Evolutionary conservation across 2,329 filamentous ascomycete species (phyloP), one percentile per base, ranked within the genome.

Genomic region (Didymellaceae sp.): DNA sequence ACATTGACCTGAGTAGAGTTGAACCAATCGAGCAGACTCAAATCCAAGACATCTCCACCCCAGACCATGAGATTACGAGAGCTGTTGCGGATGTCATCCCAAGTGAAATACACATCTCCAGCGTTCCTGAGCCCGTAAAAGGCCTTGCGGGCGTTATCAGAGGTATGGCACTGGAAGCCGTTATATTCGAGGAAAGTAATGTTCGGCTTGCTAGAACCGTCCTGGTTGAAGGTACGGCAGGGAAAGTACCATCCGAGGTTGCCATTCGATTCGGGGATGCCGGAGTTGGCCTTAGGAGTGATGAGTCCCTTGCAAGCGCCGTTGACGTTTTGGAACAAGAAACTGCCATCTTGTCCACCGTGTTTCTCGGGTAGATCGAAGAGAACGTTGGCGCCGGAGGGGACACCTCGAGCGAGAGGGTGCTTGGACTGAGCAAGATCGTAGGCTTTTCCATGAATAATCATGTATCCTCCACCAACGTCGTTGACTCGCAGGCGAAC

Each of bases 251-350:
- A 99, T 1, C 88, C 94, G 55, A 99, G 77, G 49, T 96, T 86
- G 22, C 59, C 60, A 43, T 86, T 51, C 76, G 20, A 73, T 75
- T 68, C 96, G 1, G 92, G 91, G 7, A 99, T 86, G 62, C 91
- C 87, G 0, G 92, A 95, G 46, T 79, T 79, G 1, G 81, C 70
- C 1, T 88, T 84, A 6, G 81, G 74, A 1, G 85, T 96, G 69
- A 99, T 96, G 48, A 97, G 75, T 8, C 83, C 89, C 77, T 97
- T 99, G 82, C 94, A 99, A 56, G 89, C 89, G 38, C 94, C 95
- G 64, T 99, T 99, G 73, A 99, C 94, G 61, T 97, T 96, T 72
- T 99, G 94, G 76, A 99, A 99, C 67, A 99, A 77, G 71, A 99
- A 99, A 68, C 92, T 97, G 50, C 90, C 93, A 70, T 99, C 95